phyloP scores from a whole-genome alignment of 2,329 filamentous ascomycete genomes.

The Fusarium tanahbumbuense region DNA sequence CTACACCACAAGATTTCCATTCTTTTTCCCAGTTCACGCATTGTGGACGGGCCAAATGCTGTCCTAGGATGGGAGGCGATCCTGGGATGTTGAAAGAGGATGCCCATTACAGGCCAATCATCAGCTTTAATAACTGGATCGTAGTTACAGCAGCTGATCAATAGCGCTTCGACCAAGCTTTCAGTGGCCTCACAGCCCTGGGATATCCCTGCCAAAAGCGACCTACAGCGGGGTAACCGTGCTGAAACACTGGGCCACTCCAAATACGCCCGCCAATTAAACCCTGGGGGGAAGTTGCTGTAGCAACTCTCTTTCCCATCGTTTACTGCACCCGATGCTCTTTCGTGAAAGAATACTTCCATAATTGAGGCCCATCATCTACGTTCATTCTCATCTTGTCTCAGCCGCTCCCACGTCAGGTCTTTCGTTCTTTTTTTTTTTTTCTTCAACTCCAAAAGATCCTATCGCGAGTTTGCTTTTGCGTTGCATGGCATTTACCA shows the following conservation, averaged over 20 bases:
- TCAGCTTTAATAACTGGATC: slow-evolving; percentile 13
- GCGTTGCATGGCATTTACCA: slow-evolving; percentile 36
- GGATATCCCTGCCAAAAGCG: slow-evolving; percentile 33
- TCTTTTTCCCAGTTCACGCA: slow-evolving; percentile 20
- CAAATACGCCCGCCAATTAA: slow-evolving; percentile 40
- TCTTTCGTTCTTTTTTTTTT: slow-evolving; percentile 29
- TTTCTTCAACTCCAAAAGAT: slow-evolving; percentile 14
- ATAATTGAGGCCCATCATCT: slow-evolving; percentile 25
- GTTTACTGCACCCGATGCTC: slow-evolving; percentile 10
- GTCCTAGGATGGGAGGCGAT: slow-evolving; percentile 19
- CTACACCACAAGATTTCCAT: slow-evolving; percentile 20
- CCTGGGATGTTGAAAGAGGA: slow-evolving; percentile 15
- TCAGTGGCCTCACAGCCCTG: slow-evolving; percentile 36
- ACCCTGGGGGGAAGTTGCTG: slow-evolving; percentile 34
- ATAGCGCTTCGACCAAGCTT: slow-evolving; percentile 32
- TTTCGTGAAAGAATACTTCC: slow-evolving; percentile 42
- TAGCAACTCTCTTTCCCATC: slow-evolving; percentile 37
- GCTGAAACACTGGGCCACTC: slow-evolving; percentile 40
- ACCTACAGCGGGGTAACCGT: slow-evolving; percentile 44
- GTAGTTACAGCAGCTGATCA: slow-evolving; percentile 31
- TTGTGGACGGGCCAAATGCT: slow-evolving; percentile 36
- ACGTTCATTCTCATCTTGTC: slow-evolving; percentile 36
- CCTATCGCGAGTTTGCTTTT: slow-evolving; percentile 23
- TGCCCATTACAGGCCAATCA: slow-evolving; percentile 23
- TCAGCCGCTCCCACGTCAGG: slow-evolving; percentile 37